Base-by-base conservation (phyloP, 805 yeast species). In the Zygosaccharomyces rouxii region DNA sequence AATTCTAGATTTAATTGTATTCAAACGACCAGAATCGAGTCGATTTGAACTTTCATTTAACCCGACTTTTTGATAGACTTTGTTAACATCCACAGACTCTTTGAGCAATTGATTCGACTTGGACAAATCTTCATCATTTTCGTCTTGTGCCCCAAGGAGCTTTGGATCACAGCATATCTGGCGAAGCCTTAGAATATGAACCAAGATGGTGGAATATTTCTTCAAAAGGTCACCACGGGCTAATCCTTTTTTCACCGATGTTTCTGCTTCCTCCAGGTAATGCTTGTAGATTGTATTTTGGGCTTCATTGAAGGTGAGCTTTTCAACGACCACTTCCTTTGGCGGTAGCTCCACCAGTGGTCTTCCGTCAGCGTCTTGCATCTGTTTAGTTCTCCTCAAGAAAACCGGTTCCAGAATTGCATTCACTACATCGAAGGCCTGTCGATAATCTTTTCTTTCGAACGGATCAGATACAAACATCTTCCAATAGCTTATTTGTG, bases 161-260 rank as follows among this genome's bases (percentile, higher is more conserved):
- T 79, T 80, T 14, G 84, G 75, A 63, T 92, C 97, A 60, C 96
- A 89, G 63, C 97, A 92, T 0, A 85, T 78, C 63, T 92, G 98
- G 50, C 98, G 74, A 33, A 92, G 72, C 48, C 98, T 73, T 53
- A 92, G 66, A 46, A 92, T 84, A 61, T 87, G 94, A 2, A 94
- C 84, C 55, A 92, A 70, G 55, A 92, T 87, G 25, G 86, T 81
- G 1, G 94, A 80, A 63, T 87, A 92, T 47, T 78, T 79, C 53
- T 79, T 81, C 55, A 86, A 63, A n/a, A 86, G 68, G 50, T 82
- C 78, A 4, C 96, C 97, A 2, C 75, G 70, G 31, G 71, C 76
- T 53, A 84, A 55, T 35, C 84, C 84, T 41, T 76, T 80, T 35
- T 69, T 71, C 48, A 84, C 84, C 6, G 87, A 75, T 10, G 69